Base-by-base conservation (phyloP, 2,329 filamentous ascomycete species). In the Penicillium sp. region DNA sequence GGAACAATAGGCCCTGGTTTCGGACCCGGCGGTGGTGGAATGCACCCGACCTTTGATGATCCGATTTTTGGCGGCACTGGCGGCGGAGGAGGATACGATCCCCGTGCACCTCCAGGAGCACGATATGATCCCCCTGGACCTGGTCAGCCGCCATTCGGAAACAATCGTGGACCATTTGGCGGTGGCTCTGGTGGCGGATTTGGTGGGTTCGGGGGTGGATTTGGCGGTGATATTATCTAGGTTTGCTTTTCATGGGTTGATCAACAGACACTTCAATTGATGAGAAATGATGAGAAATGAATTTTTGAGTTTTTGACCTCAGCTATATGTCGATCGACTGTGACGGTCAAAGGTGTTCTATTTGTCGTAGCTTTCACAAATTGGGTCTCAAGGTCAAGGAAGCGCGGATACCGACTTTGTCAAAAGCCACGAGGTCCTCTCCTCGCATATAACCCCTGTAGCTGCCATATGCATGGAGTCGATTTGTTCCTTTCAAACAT, bases 11-110 rank as follows among this genome's bases (percentile, higher is more conserved):
- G 80, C 5, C 76, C 77, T 18, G 71, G 74, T 15, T 73, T 76
- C 32, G 68, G 76, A n/a, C 74, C 77, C 13, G 75, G 75, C 8
- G 80, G 83, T 9, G 92, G 92, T 9, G 92, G 92, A 1, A 98
- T 98, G 92, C 85, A 95, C 64, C 92, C 92, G 1, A 94, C 89
- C 0, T 92, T 95, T 60, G 87, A 95, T 53, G 89, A 96, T 57
- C 87, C 86, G 5, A 65, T 95, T 32, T 95, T 95, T 58, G 75
- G 74, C 4, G 82, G 81, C 1, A 64, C 69, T 1, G 68, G 60
- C 5, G 63, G 71, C 2, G 64, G 65, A 23, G 70, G 65, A 10
- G 71, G 69, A 0, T 82, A 76, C 55, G 76, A 89, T 56, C 80
- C 83, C 1, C 82, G 82, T 58, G 82, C 79, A 17, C 92, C 92